Conservation (phyloP, 306 rosid genomes). For the Carpinus fangiana region DNA sequence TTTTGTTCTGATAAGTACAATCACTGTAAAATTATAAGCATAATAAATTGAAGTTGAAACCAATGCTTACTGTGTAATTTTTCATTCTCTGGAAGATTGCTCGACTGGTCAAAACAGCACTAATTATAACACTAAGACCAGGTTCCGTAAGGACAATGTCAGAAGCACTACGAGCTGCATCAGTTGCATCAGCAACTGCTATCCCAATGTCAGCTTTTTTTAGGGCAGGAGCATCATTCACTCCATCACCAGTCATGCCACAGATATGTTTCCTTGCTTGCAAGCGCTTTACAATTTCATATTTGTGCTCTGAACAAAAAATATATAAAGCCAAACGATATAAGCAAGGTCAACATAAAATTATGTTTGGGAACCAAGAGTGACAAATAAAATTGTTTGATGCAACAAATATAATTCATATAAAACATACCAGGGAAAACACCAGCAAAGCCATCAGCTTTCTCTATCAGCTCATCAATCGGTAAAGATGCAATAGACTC, state of each 20-base stretch:
- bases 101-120: conserved; percentile 97
- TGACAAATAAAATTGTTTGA: conserved; percentile 8
- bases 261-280: conserved; percentile 98
- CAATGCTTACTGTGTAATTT: conserved; percentile 80
- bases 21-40: conserved; percentile 3
- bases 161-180: conserved; percentile 99
- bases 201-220: conserved; percentile 99
- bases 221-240: conserved; percentile 98
- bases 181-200: conserved; percentile 99
- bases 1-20: too few relatives aligned
- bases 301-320: conserved; percentile 79
- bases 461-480: conserved; percentile 85
- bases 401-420: conserved; percentile 5
- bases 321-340: conserved; percentile 21
- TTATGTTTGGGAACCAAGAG: not conserved
- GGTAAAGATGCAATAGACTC: conserved; percentile 92
- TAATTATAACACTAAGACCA: conserved; percentile 92
- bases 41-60: conserved; percentile 1
- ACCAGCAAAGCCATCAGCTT: conserved; percentile 98
- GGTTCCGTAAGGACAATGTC: conserved; percentile 98
- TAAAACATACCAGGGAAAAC: conserved; percentile 80
- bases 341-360: conserved; percentile 24
- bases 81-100: conserved; percentile 99
- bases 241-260: conserved; percentile 99
- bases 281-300: conserved; percentile 96